These are phyloP conservation scores for Lentinula boryana DNA, from an alignment of 768 basidiomycete species.

Conservation along the genomic window DNA sequence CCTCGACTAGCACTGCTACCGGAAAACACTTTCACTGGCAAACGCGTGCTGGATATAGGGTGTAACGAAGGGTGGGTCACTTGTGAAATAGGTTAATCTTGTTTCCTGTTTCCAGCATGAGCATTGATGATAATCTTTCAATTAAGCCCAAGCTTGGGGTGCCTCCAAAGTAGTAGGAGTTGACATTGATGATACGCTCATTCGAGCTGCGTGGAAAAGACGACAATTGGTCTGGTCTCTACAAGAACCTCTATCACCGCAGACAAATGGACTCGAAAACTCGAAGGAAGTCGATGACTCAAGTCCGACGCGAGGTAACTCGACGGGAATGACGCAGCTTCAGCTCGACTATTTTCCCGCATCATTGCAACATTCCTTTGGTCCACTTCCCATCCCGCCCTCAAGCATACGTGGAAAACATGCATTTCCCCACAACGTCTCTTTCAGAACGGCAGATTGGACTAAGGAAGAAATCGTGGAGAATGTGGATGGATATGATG, in stretches of 20 bases:
- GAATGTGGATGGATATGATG: constrained; percentile 62
- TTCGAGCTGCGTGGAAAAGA: constrained; percentile 72
- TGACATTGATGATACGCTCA: constrained; percentile 74
- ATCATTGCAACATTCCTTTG: constrained; percentile 72
- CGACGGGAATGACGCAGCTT: neutral
- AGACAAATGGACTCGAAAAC: constrained; percentile 1
- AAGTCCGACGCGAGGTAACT: neutral
- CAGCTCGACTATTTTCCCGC: constrained; percentile 63
- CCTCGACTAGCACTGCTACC: constrained; percentile 63
- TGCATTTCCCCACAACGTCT: constrained; percentile 73
- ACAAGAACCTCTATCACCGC: constrained; percentile 35
- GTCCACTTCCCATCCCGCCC: constrained; percentile 64
- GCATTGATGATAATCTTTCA: neutral
- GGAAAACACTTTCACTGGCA: constrained; percentile 40
- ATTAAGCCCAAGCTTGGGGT: constrained; percentile 55
- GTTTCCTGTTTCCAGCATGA: neutral
- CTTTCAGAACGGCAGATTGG: constrained; percentile 75
- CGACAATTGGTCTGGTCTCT: constrained; percentile 67
- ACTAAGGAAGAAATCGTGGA: constrained; percentile 45
- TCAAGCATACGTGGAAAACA: constrained; percentile 23
- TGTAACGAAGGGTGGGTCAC: constrained; percentile 86
- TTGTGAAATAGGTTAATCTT: constrained; percentile 68
- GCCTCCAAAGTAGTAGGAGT: constrained; percentile 73
- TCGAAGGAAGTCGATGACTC: constrained; percentile 20
- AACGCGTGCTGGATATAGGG: constrained; percentile 74